These are phyloP conservation scores for Paxillus rubicundulus DNA, from an alignment of 768 basidiomycete species.

Conservation along the genomic window DNA sequence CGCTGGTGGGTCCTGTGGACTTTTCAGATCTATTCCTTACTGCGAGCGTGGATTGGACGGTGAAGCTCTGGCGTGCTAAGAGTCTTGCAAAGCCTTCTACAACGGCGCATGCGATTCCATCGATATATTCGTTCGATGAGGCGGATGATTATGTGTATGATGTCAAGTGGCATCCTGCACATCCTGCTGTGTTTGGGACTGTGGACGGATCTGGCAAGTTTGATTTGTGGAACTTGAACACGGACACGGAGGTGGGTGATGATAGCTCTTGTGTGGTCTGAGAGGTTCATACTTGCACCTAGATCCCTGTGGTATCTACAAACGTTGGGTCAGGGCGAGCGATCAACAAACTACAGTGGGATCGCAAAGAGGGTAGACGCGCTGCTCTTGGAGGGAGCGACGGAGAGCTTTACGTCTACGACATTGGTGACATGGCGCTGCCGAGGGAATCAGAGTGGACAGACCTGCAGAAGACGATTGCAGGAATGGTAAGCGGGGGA, in stretches of 20 bases:
- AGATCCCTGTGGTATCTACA: slow-evolving; percentile 94
- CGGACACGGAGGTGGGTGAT: slow-evolving; percentile 85
- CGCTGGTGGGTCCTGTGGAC: slow-evolving; percentile 85
- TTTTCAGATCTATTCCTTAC: slow-evolving; percentile 95
- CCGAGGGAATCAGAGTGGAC: slow-evolving; percentile 93
- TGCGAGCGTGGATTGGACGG: slow-evolving; percentile 95
- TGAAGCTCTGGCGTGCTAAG: slow-evolving; percentile 92
- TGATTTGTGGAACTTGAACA: slow-evolving; percentile 96
- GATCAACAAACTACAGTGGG: slow-evolving; percentile 96
- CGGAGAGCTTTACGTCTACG: slow-evolving; percentile 90
- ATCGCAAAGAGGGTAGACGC: slow-evolving; percentile 86
- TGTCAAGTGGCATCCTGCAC: slow-evolving; percentile 95
- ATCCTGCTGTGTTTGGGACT: slow-evolving; percentile 90
- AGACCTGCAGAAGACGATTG: slow-evolving; percentile 84
- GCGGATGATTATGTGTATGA: slow-evolving; percentile 99
- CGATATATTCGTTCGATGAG: slow-evolving; percentile 94
- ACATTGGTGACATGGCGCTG: slow-evolving; percentile 87
- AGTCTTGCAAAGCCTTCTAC: slow-evolving; percentile 73
- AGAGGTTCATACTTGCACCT: slow-evolving; percentile 5
- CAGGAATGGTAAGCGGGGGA: slow-evolving; percentile 59
- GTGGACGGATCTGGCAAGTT: slow-evolving; percentile 96
- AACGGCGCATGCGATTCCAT: slow-evolving; percentile 49
- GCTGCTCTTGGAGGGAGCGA: slow-evolving; percentile 91
- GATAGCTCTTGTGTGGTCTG: background rate
- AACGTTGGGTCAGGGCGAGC: slow-evolving; percentile 75